Conservation (phyloP, 345 rosid genomes). For the Brassica rapa region DNA sequence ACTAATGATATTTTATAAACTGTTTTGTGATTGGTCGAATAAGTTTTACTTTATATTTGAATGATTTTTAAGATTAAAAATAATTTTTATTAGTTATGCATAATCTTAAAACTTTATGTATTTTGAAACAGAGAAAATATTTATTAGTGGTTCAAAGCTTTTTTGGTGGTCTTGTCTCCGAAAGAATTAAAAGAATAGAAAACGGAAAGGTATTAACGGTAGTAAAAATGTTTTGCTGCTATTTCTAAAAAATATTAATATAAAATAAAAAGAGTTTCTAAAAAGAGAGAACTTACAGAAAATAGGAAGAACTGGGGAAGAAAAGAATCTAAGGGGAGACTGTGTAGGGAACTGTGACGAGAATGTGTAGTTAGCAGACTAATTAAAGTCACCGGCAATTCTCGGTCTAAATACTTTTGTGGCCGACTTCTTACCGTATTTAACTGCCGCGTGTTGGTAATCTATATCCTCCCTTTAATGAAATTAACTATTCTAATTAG, state of each 20-base stretch:
- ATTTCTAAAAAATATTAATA: not conserved
- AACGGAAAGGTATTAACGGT: not conserved
- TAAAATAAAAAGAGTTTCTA: not conserved
- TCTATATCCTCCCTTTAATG: not conserved
- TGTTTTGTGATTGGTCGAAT: too few species aligned
- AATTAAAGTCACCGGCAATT: conserved; percentile 8
- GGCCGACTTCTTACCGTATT: not conserved
- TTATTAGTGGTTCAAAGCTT: conserved; percentile 10
- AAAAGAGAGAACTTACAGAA: not conserved
- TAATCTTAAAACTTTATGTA: too few species aligned
- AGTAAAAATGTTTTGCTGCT: not conserved
- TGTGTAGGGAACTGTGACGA: conserved; percentile 26
- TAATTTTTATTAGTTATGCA: too few species aligned
- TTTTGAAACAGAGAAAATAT: too few species aligned
- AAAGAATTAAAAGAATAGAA: not conserved
- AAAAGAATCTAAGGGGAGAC: conserved; percentile 23
- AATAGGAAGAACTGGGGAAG: conserved; percentile 29
- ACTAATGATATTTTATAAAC: too few species aligned
- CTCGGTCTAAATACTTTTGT: conserved; percentile 6
- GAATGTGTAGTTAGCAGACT: conserved; percentile 38
- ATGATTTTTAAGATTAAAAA: too few species aligned
- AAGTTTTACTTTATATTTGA: too few species aligned
- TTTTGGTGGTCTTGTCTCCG: not conserved
- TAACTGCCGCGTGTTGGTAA: not conserved
- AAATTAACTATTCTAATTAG: not conserved